Conservation (phyloP, 2,329 filamentous ascomycete genomes). For the Penicillium sp. region DNA sequence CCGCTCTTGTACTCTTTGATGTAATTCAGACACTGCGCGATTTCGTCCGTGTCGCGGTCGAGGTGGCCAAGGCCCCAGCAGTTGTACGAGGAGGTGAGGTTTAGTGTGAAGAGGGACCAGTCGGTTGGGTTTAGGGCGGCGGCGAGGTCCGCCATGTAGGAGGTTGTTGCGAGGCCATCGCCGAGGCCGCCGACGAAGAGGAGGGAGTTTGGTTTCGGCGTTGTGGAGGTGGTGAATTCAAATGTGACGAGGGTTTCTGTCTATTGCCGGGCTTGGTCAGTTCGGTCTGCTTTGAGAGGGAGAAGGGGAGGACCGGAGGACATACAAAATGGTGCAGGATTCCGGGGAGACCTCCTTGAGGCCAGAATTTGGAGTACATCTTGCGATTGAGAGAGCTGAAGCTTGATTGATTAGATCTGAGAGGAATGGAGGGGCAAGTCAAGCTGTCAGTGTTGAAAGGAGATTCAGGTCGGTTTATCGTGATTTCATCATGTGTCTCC, state of each 20-base stretch:
- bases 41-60: conserved; percentile 58
- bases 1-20: conserved; percentile 47
- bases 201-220: conserved; percentile 53
- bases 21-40: conserved; percentile 57
- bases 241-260: conserved; percentile 46
- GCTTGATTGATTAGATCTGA: not conserved
- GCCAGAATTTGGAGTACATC: conserved; percentile 45
- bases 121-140: conserved; percentile 49
- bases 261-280: conserved; percentile 15
- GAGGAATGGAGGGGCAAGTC: conserved; percentile 1
- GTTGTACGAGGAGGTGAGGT: conserved; percentile 57
- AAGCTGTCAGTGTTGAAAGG: not conserved
- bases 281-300: not conserved
- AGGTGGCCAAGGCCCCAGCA: conserved; percentile 61
- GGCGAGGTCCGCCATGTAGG: conserved; percentile 58
- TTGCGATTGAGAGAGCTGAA: conserved; percentile 2
- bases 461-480: conserved; percentile 2
- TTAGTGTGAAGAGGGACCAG: conserved; percentile 61
- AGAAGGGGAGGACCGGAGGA: not conserved
- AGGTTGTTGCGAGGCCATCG: conserved; percentile 61
- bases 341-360: conserved; percentile 41
- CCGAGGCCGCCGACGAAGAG: conserved; percentile 64
- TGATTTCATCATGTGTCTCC: conserved; percentile 9
- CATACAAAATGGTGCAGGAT: conserved; percentile 45
- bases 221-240: conserved; percentile 40